Base-by-base conservation (phyloP, 148 eudicot species). In the Beta vulgaris region DNA sequence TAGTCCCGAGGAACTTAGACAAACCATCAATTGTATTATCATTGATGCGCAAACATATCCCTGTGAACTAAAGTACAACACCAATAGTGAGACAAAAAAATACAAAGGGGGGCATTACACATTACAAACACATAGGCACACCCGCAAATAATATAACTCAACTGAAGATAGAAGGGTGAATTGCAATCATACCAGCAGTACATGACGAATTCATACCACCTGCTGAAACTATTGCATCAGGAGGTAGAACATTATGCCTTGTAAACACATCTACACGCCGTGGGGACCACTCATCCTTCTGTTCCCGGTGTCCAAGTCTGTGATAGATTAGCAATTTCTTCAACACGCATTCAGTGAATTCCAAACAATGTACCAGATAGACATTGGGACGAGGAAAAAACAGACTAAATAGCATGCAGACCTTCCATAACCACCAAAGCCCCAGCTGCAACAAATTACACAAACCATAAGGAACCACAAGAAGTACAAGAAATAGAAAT, bases 371-470 rank as follows among this genome's bases (percentile, higher is more conserved):
- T 12, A 55, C 37, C 37, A 57, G 39, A 39, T 16, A 60, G 40
- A 62, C 21, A 25, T 48, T 39, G 46, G 29, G n/a, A 51, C 19
- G 0, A 67, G 11, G 26, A 39, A 55, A 19, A 42, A 55, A 69
- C 44, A 62, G 67, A 72, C 21, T 23, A 60, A 57, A 76, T 32
- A 44, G 53, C 36, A 35, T 65, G 89, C 86, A 60, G 64, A 96
- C 99, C 99, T 92, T 85, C 99, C 99, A 84, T 96, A 91, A 73
- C 99, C 99, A 66, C 99, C 99, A 84, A 40, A 91, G 66, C 99
- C 99, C 99, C 99, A 96, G 84, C 99, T 96, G 83, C 73, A 79
- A 81, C 32, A 77, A 32, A 58, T 19, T 3, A 32, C 54, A 46
- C 35, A 57, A 31, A 32, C 34, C 32, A 1, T 71, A 57, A 77